Conservation (phyloP, 2,329 filamentous ascomycete genomes). For the Arthrobotrys musiformis region DNA sequence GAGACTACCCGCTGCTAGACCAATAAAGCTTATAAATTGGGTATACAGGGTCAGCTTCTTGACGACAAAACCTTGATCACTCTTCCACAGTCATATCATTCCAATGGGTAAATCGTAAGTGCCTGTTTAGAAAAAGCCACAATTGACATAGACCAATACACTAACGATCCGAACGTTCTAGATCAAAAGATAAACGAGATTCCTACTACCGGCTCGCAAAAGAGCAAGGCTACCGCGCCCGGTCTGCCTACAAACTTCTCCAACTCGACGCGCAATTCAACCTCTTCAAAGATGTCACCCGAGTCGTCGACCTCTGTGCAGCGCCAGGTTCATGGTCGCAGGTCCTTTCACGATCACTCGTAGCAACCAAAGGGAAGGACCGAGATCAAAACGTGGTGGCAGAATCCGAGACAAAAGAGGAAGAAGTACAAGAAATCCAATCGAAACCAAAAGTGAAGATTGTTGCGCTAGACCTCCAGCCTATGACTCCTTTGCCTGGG, state of each 20-base stretch:
- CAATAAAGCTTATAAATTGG: no score
- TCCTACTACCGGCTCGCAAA: slow-evolving; percentile 98
- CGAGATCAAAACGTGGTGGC: slow-evolving; percentile 24
- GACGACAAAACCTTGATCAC: slow-evolving; percentile 3
- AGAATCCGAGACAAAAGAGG: slow-evolving; percentile 63
- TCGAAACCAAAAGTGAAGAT: slow-evolving; percentile 75
- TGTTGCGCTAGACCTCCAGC: slow-evolving; percentile 93
- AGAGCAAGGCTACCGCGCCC: slow-evolving; percentile 97
- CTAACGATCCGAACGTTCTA: background rate
- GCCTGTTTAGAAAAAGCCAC: background rate
- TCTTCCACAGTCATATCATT: background rate
- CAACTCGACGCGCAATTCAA: slow-evolving; percentile 97
- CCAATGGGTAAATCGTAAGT: slow-evolving; percentile 55
- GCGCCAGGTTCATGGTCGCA: slow-evolving; percentile 98
- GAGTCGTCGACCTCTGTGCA: slow-evolving; percentile 95
- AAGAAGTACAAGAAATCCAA: slow-evolving; percentile 65
- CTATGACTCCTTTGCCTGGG: slow-evolving; percentile 91
- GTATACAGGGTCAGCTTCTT: background rate
- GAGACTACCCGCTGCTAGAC: no score
- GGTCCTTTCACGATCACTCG: slow-evolving; percentile 89
- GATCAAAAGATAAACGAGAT: slow-evolving; percentile 89
- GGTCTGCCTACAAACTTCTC: slow-evolving; percentile 95
- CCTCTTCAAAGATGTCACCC: slow-evolving; percentile 84
- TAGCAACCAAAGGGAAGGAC: slow-evolving; percentile 65
- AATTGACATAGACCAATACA: background rate